Conservation (phyloP, 768 basidiomycete genomes). For the Omphalotus guepiniiformis region DNA sequence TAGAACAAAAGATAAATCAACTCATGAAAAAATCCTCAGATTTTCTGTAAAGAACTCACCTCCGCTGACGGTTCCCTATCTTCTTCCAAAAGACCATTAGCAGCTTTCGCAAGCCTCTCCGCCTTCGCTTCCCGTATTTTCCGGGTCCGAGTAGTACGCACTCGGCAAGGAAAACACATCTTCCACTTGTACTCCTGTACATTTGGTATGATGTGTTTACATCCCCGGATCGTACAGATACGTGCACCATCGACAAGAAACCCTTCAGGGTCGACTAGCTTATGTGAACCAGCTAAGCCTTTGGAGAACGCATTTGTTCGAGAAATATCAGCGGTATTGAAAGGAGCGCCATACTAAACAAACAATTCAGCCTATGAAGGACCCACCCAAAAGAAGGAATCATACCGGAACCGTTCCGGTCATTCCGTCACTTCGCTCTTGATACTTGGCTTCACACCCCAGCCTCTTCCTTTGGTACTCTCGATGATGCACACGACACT, state of each 20-base stretch:
- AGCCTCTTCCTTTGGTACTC: neutral
- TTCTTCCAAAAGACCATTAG: neutral
- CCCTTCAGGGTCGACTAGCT: neutral
- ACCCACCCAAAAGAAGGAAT: neutral
- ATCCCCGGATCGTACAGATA: neutral
- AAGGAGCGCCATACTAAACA: neutral
- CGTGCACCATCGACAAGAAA: neutral
- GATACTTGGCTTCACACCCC: neutral
- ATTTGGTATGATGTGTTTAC: conserved; percentile 4
- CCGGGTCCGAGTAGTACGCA: neutral
- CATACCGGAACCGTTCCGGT: no score
- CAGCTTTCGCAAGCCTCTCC: neutral
- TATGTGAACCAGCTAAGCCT: neutral
- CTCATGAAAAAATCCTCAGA: no score
- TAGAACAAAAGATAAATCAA: no score
- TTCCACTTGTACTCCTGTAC: neutral
- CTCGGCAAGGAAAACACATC: conserved; percentile 1
- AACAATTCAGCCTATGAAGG: neutral
- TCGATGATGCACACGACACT: neutral
- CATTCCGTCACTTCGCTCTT: neutral
- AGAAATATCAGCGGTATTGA: neutral
- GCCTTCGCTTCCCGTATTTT: neutral
- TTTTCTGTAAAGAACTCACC: no score
- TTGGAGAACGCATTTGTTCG: neutral
- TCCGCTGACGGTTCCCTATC: neutral